A percentile compares a stretch with the other conserved stretches of the same genome.
These are phyloP conservation scores for Crepidotus variabilis DNA, from an alignment of 768 basidiomycete species.

Conservation along the genomic window DNA sequence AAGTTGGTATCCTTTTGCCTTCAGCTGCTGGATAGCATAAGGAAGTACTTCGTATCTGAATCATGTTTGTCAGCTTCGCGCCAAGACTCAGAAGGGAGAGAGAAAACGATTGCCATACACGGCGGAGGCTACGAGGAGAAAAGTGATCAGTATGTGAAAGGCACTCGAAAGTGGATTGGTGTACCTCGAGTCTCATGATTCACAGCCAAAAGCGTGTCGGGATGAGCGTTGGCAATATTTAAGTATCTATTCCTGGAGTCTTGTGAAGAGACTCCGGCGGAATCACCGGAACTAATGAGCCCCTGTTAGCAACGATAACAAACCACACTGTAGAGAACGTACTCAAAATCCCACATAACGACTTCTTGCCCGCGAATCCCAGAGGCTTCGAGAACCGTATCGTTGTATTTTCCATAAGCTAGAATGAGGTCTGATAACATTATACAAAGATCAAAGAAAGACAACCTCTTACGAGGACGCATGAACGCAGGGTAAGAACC, in stretches of 20 bases:
- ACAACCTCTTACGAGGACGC: slow-evolving; percentile 32
- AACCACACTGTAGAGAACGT: slow-evolving; percentile 28
- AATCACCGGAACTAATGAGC: slow-evolving; percentile 27
- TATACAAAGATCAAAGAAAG: slow-evolving; percentile 7
- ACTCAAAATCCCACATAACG: slow-evolving; percentile 32
- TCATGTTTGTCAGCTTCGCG: no score
- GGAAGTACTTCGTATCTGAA: slow-evolving; percentile 24
- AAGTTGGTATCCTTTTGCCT: slow-evolving; percentile 29
- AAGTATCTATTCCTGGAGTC: slow-evolving; percentile 23
- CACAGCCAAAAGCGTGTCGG: slow-evolving; percentile 27
- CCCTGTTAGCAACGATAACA: background rate
- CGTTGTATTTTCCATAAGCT: slow-evolving; percentile 34
- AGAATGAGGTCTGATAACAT: background rate
- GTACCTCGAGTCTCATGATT: slow-evolving; percentile 26
- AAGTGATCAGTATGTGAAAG: slow-evolving; percentile 3
- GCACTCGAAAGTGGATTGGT: background rate
- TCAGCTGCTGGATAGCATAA: slow-evolving; percentile 23
- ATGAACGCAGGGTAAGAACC: slow-evolving; percentile 31
- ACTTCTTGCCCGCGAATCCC: slow-evolving; percentile 19
- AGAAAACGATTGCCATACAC: slow-evolving; percentile 12
- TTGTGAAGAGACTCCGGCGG: slow-evolving; percentile 20
- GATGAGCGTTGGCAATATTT: slow-evolving; percentile 15
- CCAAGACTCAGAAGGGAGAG: background rate
- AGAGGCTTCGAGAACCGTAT: slow-evolving; percentile 23
- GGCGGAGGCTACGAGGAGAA: slow-evolving; percentile 16